Conservation (phyloP, 306 rosid species). For the Prunus mira region DNA sequence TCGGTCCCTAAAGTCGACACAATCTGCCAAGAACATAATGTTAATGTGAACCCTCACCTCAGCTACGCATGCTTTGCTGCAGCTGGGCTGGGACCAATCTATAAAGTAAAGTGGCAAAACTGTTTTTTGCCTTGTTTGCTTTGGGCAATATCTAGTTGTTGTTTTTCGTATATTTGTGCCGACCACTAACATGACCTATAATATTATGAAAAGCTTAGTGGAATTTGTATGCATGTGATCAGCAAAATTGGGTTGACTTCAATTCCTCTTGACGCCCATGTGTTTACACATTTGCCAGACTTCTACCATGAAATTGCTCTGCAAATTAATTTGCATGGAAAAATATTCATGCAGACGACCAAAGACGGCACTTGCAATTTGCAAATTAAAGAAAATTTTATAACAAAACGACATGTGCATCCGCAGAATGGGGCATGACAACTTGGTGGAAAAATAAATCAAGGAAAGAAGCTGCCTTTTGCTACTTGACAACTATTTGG, state of each 20-base stretch:
- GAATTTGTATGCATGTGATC: no score
- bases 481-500: neutral
- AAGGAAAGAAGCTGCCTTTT: neutral
- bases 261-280: no score
- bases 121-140: no score
- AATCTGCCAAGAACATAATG: no score
- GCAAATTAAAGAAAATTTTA: neutral
- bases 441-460: constrained; percentile 5
- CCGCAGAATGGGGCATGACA: neutral
- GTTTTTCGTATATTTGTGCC: neutral
- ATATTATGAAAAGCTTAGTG: no score
- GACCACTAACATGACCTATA: neutral
- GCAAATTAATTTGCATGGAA: constrained; percentile 4
- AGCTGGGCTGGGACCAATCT: no score
- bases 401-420: neutral
- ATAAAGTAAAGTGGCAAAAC: no score
- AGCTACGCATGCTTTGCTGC: no score
- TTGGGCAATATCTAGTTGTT: no score
- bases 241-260: no score
- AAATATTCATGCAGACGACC: neutral
- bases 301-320: neutral
- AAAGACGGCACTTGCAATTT: neutral
- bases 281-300: neutral
- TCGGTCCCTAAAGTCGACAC: no score
- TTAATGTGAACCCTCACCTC: no score